Conservation (phyloP, 2,329 filamentous ascomycete genomes). For the Aspergillus aculeatus region DNA sequence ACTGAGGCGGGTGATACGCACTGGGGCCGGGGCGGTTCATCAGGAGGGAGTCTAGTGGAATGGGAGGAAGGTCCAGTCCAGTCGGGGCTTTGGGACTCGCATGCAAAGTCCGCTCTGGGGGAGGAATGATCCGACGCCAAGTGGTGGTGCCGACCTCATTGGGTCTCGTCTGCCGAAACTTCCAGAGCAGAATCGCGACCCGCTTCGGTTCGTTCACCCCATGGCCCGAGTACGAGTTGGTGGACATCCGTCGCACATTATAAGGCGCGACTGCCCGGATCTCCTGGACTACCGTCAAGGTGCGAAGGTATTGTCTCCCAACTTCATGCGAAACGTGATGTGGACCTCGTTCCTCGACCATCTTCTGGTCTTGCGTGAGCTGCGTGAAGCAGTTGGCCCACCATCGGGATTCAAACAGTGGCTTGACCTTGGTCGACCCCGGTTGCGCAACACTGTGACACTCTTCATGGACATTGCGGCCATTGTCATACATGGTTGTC, state of each 20-base stretch:
- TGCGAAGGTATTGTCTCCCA: conserved; percentile 38
- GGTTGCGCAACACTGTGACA: conserved; percentile 36
- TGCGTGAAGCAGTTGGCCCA: conserved; percentile 46
- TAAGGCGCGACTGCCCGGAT: conserved; percentile 36
- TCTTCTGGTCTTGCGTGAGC: conserved; percentile 41
- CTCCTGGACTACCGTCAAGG: conserved; percentile 48
- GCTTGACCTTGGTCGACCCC: conserved; percentile 42
- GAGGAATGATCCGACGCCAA: conserved; percentile 44
- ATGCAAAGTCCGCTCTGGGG: conserved; percentile 35
- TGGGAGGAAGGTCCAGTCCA: conserved; percentile 37
- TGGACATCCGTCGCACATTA: conserved; percentile 28
- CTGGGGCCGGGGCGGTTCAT: conserved; percentile 31
- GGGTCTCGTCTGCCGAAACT: conserved; percentile 44
- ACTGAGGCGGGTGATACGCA: conserved; percentile 33
- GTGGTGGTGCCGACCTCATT: conserved; percentile 44
- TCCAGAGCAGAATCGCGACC: conserved; percentile 48
- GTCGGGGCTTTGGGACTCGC: conserved; percentile 37
- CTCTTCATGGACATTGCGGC: conserved; percentile 30
- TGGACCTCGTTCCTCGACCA: conserved; percentile 38
- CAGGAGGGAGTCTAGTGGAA: conserved; percentile 37
- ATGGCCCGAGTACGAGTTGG: conserved; percentile 27
- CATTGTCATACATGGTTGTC: conserved; percentile 44
- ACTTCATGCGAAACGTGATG: conserved; percentile 36
- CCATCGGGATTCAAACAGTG: conserved; percentile 46
- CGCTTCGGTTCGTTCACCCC: conserved; percentile 33